A percentile compares a stretch with the other conserved stretches of the same genome.
These are phyloP conservation scores for Pseudogymnoascus pannorum DNA, from an alignment of 2,329 filamentous ascomycete genomes.

Conservation along the genomic window DNA sequence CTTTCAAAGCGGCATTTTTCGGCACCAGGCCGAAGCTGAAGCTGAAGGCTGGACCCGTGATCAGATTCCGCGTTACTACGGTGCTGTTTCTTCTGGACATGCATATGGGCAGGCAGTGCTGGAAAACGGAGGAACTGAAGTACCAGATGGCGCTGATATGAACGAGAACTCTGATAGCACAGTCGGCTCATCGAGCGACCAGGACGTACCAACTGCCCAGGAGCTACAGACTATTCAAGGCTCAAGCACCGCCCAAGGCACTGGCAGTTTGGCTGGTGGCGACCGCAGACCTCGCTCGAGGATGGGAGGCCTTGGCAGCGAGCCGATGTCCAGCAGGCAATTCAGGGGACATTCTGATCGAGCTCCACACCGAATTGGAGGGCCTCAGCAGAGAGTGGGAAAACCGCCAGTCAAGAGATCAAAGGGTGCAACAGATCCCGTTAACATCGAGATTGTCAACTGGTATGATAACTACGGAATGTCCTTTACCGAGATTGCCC, in stretches of 20 bases:
- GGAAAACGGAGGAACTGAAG: no score
- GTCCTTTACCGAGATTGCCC: slow-evolving; percentile 20
- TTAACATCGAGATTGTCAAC: slow-evolving; percentile 28
- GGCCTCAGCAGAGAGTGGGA: neutral
- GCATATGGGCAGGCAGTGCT: neutral
- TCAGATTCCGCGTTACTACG: neutral
- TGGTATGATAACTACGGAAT: slow-evolving; percentile 20
- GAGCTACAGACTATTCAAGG: neutral
- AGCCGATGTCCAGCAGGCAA: neutral
- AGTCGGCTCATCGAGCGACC: neutral
- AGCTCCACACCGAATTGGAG: neutral
- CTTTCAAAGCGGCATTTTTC: neutral
- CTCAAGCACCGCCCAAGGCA: neutral
- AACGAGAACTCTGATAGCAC: neutral
- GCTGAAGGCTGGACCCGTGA: neutral
- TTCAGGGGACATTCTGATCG: neutral
- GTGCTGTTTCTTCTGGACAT: neutral
- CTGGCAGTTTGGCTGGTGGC: neutral
- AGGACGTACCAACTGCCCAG: neutral
- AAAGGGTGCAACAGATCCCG: slow-evolving; percentile 26
- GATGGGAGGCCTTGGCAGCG: neutral
- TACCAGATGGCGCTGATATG: neutral
- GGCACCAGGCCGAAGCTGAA: neutral
- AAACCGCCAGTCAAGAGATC: neutral
- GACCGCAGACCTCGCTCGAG: neutral